phyloP scores from a whole-genome alignment of 176 grass and related monocot species.

The Oryza punctata region DNA sequence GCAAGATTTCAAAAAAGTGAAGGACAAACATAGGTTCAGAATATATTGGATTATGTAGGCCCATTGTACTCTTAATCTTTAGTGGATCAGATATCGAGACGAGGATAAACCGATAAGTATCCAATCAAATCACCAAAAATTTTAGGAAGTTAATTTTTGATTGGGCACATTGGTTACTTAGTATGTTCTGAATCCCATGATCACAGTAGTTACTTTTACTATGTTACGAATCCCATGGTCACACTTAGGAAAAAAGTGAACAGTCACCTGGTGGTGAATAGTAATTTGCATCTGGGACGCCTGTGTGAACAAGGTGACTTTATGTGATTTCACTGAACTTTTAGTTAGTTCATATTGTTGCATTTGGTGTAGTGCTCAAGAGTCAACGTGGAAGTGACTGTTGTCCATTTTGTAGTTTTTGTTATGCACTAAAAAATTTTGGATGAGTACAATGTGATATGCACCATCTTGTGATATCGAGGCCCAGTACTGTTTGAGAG shows the following conservation, averaged over 20 bases:
- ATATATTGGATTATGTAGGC: not conserved
- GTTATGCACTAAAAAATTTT: not conserved
- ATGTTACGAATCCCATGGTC: not conserved
- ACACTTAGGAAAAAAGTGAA: not conserved
- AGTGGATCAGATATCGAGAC: not conserved
- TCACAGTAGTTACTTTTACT: not conserved
- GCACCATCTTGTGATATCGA: not conserved
- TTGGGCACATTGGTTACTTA: not conserved
- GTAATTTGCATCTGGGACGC: not conserved
- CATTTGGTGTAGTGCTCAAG: constrained; percentile 4
- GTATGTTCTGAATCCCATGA: no score
- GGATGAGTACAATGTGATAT: not conserved
- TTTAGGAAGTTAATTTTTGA: not conserved
- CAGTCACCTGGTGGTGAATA: not conserved
- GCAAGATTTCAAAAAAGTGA: not conserved
- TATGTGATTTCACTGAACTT: not conserved
- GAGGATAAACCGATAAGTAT: not conserved
- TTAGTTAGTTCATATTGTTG: not conserved
- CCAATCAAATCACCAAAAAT: not conserved
- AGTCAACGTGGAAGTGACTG: not conserved
- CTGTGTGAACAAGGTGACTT: not conserved
- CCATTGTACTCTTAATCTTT: not conserved
- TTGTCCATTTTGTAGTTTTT: constrained; percentile 4
- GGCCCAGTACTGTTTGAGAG: not conserved
- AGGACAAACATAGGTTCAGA: not conserved